Base-by-base conservation (phyloP, 2,329 filamentous ascomycete genomes). In the Thielaviopsis musarum region DNA sequence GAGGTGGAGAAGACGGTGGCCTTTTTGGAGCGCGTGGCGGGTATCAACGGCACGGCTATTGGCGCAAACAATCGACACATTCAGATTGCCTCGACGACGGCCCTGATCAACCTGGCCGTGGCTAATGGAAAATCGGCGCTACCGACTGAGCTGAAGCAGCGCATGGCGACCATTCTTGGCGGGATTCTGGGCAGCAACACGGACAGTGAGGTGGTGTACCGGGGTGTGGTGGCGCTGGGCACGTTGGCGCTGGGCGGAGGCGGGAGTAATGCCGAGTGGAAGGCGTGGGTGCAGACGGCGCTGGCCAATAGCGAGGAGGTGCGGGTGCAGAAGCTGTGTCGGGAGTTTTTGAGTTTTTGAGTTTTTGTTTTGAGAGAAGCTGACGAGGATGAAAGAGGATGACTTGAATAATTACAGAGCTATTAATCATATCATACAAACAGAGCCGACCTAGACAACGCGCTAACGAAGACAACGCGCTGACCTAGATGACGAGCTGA, bases 51-150 rank as follows among this genome's bases (percentile, higher is more conserved):
- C 3, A 73, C 74, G 1, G 71, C 74, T 1, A 73, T 80, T n/a
- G 78, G 77, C 63, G 64, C 71, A 13, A 72, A 70, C 57, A 93
- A 94, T 68, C 82, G 87, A 57, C 95, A 95, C 65, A 75, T 97
- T 12, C 80, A 86, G 56, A 84, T 95, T 59, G 91, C 93, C 0
- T 75, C 88, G 19, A 83, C 88, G 0, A 95, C 93, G 0, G 77
- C 88, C 0, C 84, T 86, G 62, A 84, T 97, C 68, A 97, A 98
- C 71, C 86, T 87, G 64, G 78, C 89, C 0, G 88, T 95, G 1
- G 77, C 91, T 12, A 56, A 67, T 68, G 38, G 68, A 68, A 19
- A 68, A 69, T 19, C 66, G 70, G 19, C 41, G 22, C n/a, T 58
- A 41, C 71, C 64, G 64, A 73, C 71, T 51, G 76, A 78, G 7